Base-by-base conservation (phyloP, 2,329 filamentous ascomycete genomes). In the Aspergillus spinulosporus region DNA sequence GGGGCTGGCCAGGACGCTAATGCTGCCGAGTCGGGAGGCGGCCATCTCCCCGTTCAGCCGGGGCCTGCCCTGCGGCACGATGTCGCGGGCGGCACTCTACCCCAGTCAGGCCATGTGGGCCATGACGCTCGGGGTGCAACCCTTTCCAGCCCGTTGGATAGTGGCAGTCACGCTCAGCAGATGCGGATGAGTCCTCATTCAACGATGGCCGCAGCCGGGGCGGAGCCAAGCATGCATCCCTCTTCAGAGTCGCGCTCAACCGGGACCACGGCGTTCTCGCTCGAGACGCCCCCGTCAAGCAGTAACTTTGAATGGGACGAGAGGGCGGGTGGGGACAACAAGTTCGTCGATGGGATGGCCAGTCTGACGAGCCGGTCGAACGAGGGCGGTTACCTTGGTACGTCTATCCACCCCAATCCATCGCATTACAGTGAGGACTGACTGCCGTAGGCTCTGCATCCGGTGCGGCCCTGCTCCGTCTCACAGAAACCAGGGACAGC, bases 281-380 rank as follows among this genome's bases (percentile, higher is more conserved):
- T 45, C n/a, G 42, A 45, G n/a, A 45, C 42, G 21, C 42, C 42
- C 9, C 42, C 42, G 42, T 45, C 42, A 15, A 45, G 42, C 14
- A 45, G 21, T 45, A 45, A 45, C 12, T 45, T 45, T 21, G 42
- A 45, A n/a, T 45, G 42, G 42, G 42, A 45, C n/a, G 42, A 45
- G 26, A 28, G 42, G 42, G 42, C 42, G 21, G 42, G 21, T 6
- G 21, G 42, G 4, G 42, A 45, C 14, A 45, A 29, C 21, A 21
- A 21, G 26, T 45, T 45, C 9, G 42, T 45, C 2, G 42, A 45
- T 45, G 42, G 42, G 4, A 45, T 45, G 42, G 42, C 42, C 4
- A 45, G 42, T n/a, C 42, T 45, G 15, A 45, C 42, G 42, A 45
- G 42, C 29, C 21, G 42, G 42, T 45, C 42, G 42, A 45, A 29